phyloP scores from a whole-genome alignment of 2,329 filamentous ascomycete species.

The Metarhizium guizhouense region DNA sequence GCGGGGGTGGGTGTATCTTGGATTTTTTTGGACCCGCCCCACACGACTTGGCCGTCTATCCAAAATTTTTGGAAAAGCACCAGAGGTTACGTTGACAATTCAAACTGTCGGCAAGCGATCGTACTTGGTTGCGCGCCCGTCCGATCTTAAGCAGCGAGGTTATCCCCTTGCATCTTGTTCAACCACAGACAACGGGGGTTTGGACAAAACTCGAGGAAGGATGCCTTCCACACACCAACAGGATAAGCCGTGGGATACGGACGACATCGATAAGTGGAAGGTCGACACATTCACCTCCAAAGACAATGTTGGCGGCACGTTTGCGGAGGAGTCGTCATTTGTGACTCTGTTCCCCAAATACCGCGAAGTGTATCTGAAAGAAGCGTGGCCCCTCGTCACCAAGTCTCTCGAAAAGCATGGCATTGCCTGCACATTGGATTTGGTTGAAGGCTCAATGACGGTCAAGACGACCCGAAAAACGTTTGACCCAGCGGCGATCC shows the following conservation, averaged over 20 bases:
- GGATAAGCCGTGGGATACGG: slow-evolving; percentile 92
- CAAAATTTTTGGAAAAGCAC: neutral
- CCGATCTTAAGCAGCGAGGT: neutral
- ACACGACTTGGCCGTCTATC: neutral
- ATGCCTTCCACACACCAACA: slow-evolving; percentile 88
- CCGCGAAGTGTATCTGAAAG: slow-evolving; percentile 85
- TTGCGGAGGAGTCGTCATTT: slow-evolving; percentile 90
- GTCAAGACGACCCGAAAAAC: slow-evolving; percentile 92
- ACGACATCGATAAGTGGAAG: slow-evolving; percentile 97
- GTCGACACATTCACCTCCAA: slow-evolving; percentile 76
- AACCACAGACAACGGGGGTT: neutral
- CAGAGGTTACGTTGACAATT: neutral
- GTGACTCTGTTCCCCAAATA: slow-evolving; percentile 88
- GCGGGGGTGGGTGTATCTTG: slow-evolving; percentile 1
- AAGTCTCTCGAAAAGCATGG: slow-evolving; percentile 77
- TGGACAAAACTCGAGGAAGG: slow-evolving; percentile 1
- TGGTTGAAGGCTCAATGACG: slow-evolving; percentile 93
- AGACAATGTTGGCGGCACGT: slow-evolving; percentile 78
- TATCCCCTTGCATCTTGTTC: neutral
- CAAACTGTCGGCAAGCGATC: neutral
- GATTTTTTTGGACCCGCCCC: slow-evolving; percentile 3
- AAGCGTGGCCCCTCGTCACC: slow-evolving; percentile 88
- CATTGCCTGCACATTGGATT: slow-evolving; percentile 84
- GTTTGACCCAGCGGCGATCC: slow-evolving; percentile 82
- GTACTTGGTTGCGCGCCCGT: neutral